Evolutionary conservation across 2,329 filamentous ascomycete species (phyloP).

Genomic region (Pezicula neosporulosa): DNA sequence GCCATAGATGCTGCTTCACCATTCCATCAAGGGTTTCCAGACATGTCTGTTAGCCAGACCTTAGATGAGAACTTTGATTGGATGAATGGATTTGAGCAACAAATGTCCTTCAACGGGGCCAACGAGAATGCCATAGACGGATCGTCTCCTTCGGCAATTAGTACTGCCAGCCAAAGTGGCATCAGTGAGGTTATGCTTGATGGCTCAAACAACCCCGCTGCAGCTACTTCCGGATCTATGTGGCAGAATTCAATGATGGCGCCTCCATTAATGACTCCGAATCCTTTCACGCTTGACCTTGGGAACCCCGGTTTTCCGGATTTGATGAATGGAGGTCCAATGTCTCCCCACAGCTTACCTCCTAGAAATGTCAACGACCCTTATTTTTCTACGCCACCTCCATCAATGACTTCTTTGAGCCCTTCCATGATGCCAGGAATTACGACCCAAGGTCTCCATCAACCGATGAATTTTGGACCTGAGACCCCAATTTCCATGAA

Average conservation of each 20-base stretch:
- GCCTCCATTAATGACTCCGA: conserved; percentile 61
- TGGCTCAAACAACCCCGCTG: conserved; percentile 63
- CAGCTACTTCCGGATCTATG: conserved; percentile 52
- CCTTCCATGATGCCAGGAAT: conserved; percentile 67
- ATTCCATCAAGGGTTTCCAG: conserved; percentile 53
- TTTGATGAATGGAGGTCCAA: conserved; percentile 65
- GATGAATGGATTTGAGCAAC: conserved; percentile 77
- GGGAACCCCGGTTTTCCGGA: conserved; percentile 74
- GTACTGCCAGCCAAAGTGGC: conserved; percentile 86
- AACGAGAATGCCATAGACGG: conserved; percentile 84
- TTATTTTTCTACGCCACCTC: conserved; percentile 76
- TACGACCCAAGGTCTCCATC: conserved; percentile 57
- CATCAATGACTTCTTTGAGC: conserved; percentile 70
- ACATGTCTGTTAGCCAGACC: conserved; percentile 53
- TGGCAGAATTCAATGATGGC: conserved; percentile 70
- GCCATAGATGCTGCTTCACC: conserved; percentile 59
- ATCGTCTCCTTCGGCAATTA: conserved; percentile 94
- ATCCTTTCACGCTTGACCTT: conserved; percentile 73
- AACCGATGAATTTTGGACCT: conserved; percentile 65
- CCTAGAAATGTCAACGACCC: conserved; percentile 70
- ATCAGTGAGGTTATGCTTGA: conserved; percentile 92
- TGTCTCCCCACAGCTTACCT: conserved; percentile 73
- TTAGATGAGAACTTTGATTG: conserved; percentile 81
- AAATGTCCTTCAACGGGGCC: conserved; percentile 64
- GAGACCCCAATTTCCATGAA: conserved; percentile 72